Base-by-base conservation (phyloP, 2,329 filamentous ascomycete genomes). In the Trichophyton mentagrophytes region DNA sequence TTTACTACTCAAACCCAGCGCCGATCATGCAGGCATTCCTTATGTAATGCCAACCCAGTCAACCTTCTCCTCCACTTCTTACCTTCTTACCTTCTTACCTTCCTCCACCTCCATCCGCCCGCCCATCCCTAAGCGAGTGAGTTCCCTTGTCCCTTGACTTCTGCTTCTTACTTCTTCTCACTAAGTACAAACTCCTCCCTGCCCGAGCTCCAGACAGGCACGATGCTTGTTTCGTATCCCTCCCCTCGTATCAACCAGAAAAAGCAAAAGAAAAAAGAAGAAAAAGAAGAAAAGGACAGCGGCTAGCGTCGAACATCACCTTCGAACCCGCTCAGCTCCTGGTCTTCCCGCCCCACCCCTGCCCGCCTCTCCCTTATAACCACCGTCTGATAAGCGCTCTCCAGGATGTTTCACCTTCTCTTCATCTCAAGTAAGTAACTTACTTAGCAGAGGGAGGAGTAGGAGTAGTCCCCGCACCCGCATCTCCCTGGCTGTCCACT, bases 291-390 rank as follows among this genome's bases (percentile, higher is more conserved):
- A 9, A 22, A 17, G 20, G n/a, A 8, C 17, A 27, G 17, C 49
- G 49, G 49, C 49, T 55, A 55, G 49, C 49, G 49, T 33, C 49
- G 49, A 55, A 25, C 27, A 33, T 55, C 22, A 17, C 27, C 27
- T n/a, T 36, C 22, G 20, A 33, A 25, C 15, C 49, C 49, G 30
- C 49, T 15, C 30, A 38, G 27, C 27, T 33, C 55, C 55, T 57
- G 44, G 55, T 57, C 55, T 57, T 57, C 55, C 55, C 55, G 55
- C 55, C 11, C 33, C 17, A 57, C 44, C 55, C 55, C 17, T 25
- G 55, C 49, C 27, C 27, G 3, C 8, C 17, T 9, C 40, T 2
- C 17, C 6, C 44, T 44, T 42, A 44, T 44, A n/a, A 44, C n/a
- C 40, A 44, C 33, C 33, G 33, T 38, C 33, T 38, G 33, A 38